Conservation (phyloP, 306 rosid species). For the Neltuma alba region DNA sequence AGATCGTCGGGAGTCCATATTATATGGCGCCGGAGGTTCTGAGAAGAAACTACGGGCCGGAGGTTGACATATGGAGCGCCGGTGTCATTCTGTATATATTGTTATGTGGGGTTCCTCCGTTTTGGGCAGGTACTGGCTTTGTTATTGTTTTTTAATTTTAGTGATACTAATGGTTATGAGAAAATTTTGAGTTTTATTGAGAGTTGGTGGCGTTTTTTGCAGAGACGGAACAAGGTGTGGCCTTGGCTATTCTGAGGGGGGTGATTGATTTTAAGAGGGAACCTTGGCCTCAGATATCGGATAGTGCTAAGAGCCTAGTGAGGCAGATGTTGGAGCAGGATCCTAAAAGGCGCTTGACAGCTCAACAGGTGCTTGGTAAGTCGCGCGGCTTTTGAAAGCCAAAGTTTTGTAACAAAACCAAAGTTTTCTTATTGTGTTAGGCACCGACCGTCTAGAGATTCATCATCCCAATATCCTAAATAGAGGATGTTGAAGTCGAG, state of each 20-base stretch:
- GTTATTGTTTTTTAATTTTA: neutral
- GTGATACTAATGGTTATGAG: constrained; percentile 15
- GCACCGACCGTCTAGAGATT: neutral
- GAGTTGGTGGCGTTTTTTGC: constrained; percentile 33
- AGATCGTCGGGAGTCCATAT: constrained; percentile 84
- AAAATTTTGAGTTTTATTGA: neutral
- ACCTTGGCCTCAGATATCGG: constrained; percentile 98
- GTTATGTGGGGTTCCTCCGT: constrained; percentile 84
- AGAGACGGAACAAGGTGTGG: constrained; percentile 95
- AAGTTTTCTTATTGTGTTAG: neutral
- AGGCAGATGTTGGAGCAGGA: constrained; percentile 82
- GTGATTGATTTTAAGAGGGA: constrained; percentile 88
- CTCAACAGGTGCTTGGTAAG: constrained; percentile 96
- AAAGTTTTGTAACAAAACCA: no score
- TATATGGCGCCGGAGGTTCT: constrained; percentile 91
- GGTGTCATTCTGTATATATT: constrained; percentile 83
- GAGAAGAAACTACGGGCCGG: constrained; percentile 77
- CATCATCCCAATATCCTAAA: constrained; percentile 1
- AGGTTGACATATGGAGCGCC: constrained; percentile 84
- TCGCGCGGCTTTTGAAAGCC: constrained; percentile 7
- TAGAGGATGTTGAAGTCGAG: constrained; percentile 1
- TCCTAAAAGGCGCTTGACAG: constrained; percentile 81
- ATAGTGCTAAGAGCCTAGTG: constrained; percentile 87
- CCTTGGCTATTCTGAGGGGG: constrained; percentile 88
- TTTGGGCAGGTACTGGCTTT: constrained; percentile 70